Conservation (phyloP, 2,329 filamentous ascomycete genomes). For the Erysiphe pulchra region DNA sequence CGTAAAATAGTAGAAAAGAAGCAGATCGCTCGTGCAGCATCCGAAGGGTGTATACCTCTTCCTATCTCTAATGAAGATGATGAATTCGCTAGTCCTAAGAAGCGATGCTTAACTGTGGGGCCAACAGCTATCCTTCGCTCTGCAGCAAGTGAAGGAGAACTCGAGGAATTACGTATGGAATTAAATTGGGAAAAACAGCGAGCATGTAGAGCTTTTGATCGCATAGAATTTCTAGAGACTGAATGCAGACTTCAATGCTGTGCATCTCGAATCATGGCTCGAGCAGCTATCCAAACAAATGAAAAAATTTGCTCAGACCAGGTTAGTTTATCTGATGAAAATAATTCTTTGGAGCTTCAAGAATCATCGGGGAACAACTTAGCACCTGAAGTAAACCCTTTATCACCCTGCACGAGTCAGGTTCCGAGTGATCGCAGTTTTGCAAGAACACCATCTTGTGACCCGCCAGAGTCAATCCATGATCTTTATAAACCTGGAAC, state of each 20-base stretch:
- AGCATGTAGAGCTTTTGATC: slow-evolving; percentile 42
- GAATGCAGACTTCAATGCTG: slow-evolving; percentile 48
- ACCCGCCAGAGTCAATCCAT: too few species aligned
- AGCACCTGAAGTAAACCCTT: too few species aligned
- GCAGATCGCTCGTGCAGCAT: slow-evolving; percentile 45
- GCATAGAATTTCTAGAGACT: slow-evolving; percentile 49
- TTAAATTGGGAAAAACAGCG: slow-evolving; percentile 24
- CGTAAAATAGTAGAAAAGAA: slow-evolving; percentile 49
- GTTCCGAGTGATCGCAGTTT: too few species aligned
- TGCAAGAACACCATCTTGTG: too few species aligned
- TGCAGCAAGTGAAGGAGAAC: slow-evolving; percentile 21
- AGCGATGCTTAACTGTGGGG: slow-evolving; percentile 20
- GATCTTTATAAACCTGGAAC: too few species aligned
- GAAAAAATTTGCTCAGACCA: too few species aligned
- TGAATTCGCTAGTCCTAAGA: slow-evolving; percentile 36
- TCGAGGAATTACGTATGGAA: slow-evolving; percentile 19
- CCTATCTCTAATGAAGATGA: slow-evolving; percentile 30
- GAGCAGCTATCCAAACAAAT: too few species aligned
- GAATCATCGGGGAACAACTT: too few species aligned
- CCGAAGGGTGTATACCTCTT: slow-evolving; percentile 42
- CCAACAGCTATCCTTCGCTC: slow-evolving; percentile 27
- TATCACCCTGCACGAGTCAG: too few species aligned
- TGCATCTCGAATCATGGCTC: slow-evolving; percentile 19
- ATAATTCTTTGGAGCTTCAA: too few species aligned
- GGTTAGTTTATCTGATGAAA: too few species aligned